Conservation (phyloP, 2,329 filamentous ascomycete species). For the Lasiodiplodia sp. region DNA sequence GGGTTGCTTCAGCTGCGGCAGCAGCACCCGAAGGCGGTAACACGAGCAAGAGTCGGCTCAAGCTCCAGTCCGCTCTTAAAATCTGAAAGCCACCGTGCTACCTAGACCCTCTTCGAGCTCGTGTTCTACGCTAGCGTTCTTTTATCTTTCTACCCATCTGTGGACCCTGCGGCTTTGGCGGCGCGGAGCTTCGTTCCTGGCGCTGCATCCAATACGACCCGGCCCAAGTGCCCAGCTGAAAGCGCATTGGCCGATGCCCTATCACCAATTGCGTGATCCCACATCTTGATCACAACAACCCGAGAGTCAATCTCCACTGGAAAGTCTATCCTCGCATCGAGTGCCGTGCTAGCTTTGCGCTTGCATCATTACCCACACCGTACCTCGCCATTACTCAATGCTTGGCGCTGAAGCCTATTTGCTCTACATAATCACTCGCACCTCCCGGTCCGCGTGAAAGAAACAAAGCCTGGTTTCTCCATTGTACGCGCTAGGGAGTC, state of each 20-base stretch:
- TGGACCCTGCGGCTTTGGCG: conserved; percentile 17
- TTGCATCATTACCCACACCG: conserved; percentile 20
- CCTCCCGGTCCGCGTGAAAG: not conserved
- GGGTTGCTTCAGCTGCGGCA: conserved; percentile 19
- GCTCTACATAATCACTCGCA: conserved; percentile 24
- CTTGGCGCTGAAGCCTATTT: conserved; percentile 27
- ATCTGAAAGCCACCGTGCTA: not conserved
- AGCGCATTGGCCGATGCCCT: conserved; percentile 12
- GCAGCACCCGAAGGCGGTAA: conserved; percentile 14
- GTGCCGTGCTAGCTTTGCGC: not conserved
- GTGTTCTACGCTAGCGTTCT: not conserved
- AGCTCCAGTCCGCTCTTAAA: conserved; percentile 10
- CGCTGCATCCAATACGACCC: conserved; percentile 17
- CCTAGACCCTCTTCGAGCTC: not conserved
- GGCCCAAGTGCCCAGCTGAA: conserved; percentile 12
- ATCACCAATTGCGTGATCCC: conserved; percentile 25
- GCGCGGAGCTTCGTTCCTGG: conserved; percentile 5
- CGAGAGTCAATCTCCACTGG: conserved; percentile 7
- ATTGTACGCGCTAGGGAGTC: not conserved
- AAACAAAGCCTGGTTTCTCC: not conserved
- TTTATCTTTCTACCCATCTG: conserved; percentile 10
- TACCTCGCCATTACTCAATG: conserved; percentile 23
- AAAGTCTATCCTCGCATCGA: conserved; percentile 2
- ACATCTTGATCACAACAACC: conserved; percentile 26
- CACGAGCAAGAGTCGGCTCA: conserved; percentile 19